Percentiles rank a stretch among this genome's conserved stretches.
phyloP scores from a whole-genome alignment of 495 filamentous ascomycete genomes.

The Penicillium subrubescens region DNA sequence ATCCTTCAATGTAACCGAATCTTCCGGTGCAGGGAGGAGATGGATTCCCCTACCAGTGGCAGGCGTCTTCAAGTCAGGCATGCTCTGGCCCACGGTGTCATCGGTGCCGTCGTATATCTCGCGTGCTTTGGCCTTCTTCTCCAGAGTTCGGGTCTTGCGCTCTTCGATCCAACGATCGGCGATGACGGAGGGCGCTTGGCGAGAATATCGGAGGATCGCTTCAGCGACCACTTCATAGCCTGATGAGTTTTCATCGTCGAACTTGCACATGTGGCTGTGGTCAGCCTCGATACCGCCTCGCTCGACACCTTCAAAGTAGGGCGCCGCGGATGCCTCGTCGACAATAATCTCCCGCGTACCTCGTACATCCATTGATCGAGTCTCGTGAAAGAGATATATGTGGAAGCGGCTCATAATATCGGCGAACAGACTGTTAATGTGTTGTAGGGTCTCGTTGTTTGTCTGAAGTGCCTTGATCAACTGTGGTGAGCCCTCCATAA shows the following conservation, averaged over 20 bases:
- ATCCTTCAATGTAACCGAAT: slow-evolving; percentile 35
- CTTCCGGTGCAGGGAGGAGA: slow-evolving; percentile 31
- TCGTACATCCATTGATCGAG: slow-evolving; percentile 64
- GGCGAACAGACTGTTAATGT: slow-evolving; percentile 76
- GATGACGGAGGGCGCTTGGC: slow-evolving; percentile 59
- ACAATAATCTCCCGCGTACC: slow-evolving; percentile 67
- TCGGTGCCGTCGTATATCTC: slow-evolving; percentile 41
- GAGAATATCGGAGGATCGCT: slow-evolving; percentile 68
- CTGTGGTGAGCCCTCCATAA: slow-evolving; percentile 70
- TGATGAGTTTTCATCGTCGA: slow-evolving; percentile 68
- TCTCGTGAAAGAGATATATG: slow-evolving; percentile 74
- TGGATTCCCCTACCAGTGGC: slow-evolving; percentile 32
- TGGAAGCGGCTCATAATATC: slow-evolving; percentile 72
- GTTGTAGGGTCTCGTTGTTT: slow-evolving; percentile 79
- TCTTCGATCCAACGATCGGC: slow-evolving; percentile 65
- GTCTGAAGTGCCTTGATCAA: slow-evolving; percentile 72
- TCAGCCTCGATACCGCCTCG: slow-evolving; percentile 78
- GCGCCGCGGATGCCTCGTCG: slow-evolving; percentile 73
- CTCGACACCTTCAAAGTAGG: slow-evolving; percentile 71
- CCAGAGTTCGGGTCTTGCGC: slow-evolving; percentile 51
- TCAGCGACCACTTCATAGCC: slow-evolving; percentile 76
- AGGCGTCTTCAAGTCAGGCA: slow-evolving; percentile 26
- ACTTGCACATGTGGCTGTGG: slow-evolving; percentile 91
- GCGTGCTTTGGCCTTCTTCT: slow-evolving; percentile 38
- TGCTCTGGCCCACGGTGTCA: slow-evolving; percentile 24